Base-by-base conservation (phyloP, 1,284 basidiomycete genomes). In the Sporisorium sorghi region DNA sequence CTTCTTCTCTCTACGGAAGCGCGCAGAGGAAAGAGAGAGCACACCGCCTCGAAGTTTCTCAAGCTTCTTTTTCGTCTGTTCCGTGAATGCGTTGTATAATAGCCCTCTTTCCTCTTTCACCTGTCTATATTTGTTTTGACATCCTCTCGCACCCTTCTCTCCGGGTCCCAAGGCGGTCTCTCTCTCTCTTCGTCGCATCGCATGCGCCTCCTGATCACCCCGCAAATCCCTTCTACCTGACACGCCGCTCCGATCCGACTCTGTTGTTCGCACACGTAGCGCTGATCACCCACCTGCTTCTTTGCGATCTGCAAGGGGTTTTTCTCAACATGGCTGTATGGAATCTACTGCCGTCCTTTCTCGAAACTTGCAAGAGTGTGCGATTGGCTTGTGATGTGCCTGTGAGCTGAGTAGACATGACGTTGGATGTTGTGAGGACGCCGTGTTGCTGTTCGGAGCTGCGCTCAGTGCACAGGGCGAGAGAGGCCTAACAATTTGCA, bases 81-180 rank as follows among this genome's bases (percentile, higher is more conserved):
- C 58, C 58, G 60, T 51, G 56, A n/a, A 50, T 67, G 48, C 59
- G 69, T 67, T 67, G 69, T 67, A 71, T 50, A 54, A 57, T 64
- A 71, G 19, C n/a, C 28, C 37, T 60, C 40, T 33, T n/a, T 32
- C 56, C 28, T 28, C 17, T 19, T 37, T 15, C 50, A n/a, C n/a
- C 14, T 57, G 44, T 14, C 11, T 30, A 47, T 47, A 30, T 30
- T 47, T 47, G 46, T 30, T 47, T 47, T 21, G 9, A n/a, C n/a
- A n/a, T n/a, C n/a, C 42, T 39, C 50, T 32, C 30, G 23, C 40
- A 24, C 24, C 5, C 11, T n/a, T 5, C 17, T 12, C 5, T 11
- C 11, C n/a, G 55, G 55, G 50, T 58, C 62, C 21, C 43, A 58
- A 53, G 62, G 30, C 50, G 56, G 49, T 53, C 26, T 39, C 33